Conservation (phyloP, 805 yeast species). For the Tetrapisispora arboricola region DNA sequence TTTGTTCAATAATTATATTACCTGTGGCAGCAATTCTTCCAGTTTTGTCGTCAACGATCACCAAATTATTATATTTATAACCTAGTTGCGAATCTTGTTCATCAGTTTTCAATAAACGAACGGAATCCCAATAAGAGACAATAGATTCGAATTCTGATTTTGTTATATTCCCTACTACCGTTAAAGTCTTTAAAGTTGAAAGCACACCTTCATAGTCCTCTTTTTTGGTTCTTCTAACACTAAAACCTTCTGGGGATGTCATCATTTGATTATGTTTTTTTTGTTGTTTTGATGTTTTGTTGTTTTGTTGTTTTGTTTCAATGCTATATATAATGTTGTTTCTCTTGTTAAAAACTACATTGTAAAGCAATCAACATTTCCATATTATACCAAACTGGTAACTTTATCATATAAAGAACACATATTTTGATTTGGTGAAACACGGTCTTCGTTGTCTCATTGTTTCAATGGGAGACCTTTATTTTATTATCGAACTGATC, state of each 20-base stretch:
- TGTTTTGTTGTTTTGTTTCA: too few species aligned
- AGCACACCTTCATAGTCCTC: slow-evolving; percentile 54
- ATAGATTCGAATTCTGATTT: slow-evolving; percentile 39
- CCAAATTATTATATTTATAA: slow-evolving; percentile 57
- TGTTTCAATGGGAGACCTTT: too few species aligned
- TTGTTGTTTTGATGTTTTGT: too few species aligned
- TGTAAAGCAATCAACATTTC: too few species aligned
- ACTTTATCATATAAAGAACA: too few species aligned
- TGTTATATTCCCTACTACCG: slow-evolving; percentile 72
- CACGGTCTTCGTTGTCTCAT: too few species aligned
- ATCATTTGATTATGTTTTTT: background rate
- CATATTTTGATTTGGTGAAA: too few species aligned
- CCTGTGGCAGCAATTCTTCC: slow-evolving; percentile 74
- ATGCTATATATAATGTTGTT: too few species aligned
- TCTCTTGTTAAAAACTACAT: too few species aligned
- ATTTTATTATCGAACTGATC: too few species aligned
- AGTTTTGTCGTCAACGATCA: slow-evolving; percentile 41
- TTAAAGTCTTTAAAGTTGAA: slow-evolving; percentile 54
- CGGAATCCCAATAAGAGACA: slow-evolving; percentile 47
- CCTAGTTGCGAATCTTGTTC: slow-evolving; percentile 6
- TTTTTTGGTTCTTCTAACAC: slow-evolving; percentile 44
- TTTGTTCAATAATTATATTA: slow-evolving; percentile 65
- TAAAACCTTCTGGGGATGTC: slow-evolving; percentile 41
- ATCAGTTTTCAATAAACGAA: slow-evolving; percentile 12
- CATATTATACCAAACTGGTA: too few species aligned